A percentile compares a stretch with the other conserved stretches of the same genome.
phyloP scores from a whole-genome alignment of 192 early-diverging fungal genomes.

The Coemansia sp. region DNA sequence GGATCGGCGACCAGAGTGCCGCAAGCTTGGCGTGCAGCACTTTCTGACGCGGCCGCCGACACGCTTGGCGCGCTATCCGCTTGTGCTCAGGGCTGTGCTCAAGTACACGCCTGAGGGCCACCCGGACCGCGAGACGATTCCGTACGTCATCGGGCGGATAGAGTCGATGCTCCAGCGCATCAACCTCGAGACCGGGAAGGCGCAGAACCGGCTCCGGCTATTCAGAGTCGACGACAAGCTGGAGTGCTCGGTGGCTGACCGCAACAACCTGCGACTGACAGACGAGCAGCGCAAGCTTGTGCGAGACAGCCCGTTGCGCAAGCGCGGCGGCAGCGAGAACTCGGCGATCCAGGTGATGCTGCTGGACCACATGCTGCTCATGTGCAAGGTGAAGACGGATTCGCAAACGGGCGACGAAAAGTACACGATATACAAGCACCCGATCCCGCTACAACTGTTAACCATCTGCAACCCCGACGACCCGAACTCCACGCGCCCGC shows the following conservation, averaged over 20 bases:
- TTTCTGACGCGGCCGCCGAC: slow-evolving; percentile 87
- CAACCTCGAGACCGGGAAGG: slow-evolving; percentile 84
- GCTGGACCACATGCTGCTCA: slow-evolving; percentile 84
- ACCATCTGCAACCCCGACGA: slow-evolving; percentile 62
- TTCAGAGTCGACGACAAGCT: slow-evolving; percentile 70
- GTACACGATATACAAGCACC: slow-evolving; percentile 59
- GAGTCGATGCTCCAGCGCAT: slow-evolving; percentile 73
- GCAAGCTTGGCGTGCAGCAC: slow-evolving; percentile 80
- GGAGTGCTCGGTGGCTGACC: slow-evolving; percentile 55
- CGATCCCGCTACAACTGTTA: slow-evolving; percentile 81
- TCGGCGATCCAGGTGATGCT: slow-evolving; percentile 75
- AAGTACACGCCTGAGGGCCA: slow-evolving; percentile 81
- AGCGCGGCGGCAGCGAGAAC: slow-evolving; percentile 61
- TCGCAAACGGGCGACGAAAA: slow-evolving; percentile 59
- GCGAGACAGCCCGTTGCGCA: slow-evolving; percentile 78
- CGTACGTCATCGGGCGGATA: slow-evolving; percentile 71
- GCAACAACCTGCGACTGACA: slow-evolving; percentile 70
- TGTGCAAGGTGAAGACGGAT: slow-evolving; percentile 67
- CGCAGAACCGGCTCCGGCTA: slow-evolving; percentile 84
- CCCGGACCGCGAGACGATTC: slow-evolving; percentile 73
- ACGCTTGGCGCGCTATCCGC: slow-evolving; percentile 81
- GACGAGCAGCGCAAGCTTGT: slow-evolving; percentile 70
- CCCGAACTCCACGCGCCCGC: slow-evolving; percentile 38
- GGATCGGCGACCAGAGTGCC: slow-evolving; percentile 71
- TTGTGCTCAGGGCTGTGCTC: slow-evolving; percentile 77